Base-by-base conservation (phyloP, 176 grass and related monocot genomes). In the Aegilops bicornis region DNA sequence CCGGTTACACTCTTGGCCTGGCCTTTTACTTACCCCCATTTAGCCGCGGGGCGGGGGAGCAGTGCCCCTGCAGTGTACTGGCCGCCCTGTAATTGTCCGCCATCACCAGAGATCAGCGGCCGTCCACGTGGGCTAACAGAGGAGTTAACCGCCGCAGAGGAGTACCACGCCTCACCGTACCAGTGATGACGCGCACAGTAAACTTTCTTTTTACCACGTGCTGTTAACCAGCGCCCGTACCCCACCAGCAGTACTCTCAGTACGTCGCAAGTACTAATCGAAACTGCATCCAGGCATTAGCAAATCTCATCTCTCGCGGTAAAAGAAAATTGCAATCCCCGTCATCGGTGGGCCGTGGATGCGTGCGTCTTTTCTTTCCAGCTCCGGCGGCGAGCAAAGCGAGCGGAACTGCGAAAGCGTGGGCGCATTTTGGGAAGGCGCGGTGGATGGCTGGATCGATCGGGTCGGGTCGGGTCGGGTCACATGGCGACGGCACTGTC, bases 401-500 rank as follows among this genome's bases (percentile, higher is more conserved):
- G 4, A 3, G 20, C 50, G 7, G 47, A 42, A 3, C 23, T 7
- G 25, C 27, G 31, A 67, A 67, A 69, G 80, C 80, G 9, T 64
- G 19, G 68, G 20, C 67, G 5, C 80, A 59, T 83, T 27, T 39
- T 58, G 54, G 19, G 50, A 13, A 29, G 17, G 22, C 2, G 14
- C 2, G 68, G 65, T 20, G n/a, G 62, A 30, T 17, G 52, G 54
- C 8, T 7, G 0, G 52, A 56, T 29, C 24, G 62, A 64, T 36
- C 45, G 12, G 42, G 42, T 45, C 42, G 42, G 33, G 6, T 36
- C 35, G 27, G 27, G 27, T 36, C 47, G 48, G 16, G 16, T 2
- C 67, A 89, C 82, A 89, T 89, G 87, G 50, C 25, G 39, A 73
- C 7, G 76, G 31, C 80, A 73, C 64, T 65, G 82, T 40, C 60